phyloP scores from a whole-genome alignment of 2,329 filamentous ascomycete species.

The Diaporthe sp. region DNA sequence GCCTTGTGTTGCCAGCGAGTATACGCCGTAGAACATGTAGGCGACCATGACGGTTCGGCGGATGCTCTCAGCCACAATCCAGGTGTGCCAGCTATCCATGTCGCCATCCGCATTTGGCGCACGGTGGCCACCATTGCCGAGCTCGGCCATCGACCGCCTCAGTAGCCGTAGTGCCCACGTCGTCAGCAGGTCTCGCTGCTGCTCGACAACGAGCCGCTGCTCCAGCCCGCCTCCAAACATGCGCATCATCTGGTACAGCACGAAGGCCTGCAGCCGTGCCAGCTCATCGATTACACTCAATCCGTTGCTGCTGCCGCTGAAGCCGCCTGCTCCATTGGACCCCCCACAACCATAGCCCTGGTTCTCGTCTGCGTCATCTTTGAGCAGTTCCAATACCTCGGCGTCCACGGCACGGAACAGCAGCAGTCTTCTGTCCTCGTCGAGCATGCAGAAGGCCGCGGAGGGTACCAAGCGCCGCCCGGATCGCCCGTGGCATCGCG shows the following conservation, averaged over 20 bases:
- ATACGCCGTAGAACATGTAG: constrained; percentile 32
- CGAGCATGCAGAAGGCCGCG: constrained; percentile 12
- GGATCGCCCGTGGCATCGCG: constrained; percentile 12
- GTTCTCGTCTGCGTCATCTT: background rate
- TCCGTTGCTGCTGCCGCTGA: background rate
- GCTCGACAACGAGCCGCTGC: constrained; percentile 30
- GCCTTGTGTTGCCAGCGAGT: background rate
- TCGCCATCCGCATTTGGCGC: background rate
- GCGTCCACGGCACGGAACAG: constrained; percentile 30
- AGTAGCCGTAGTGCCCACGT: constrained; percentile 24
- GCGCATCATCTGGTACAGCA: constrained; percentile 32
- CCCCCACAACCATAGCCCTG: too few relatives aligned
- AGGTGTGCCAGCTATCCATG: constrained; percentile 14
- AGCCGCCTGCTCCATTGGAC: too few relatives aligned
- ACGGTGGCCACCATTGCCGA: background rate
- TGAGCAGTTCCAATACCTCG: constrained; percentile 15
- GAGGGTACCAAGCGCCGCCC: constrained; percentile 30
- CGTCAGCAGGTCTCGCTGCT: constrained; percentile 24
- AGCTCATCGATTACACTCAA: constrained; percentile 22
- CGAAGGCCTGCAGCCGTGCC: constrained; percentile 28
- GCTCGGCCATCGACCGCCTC: constrained; percentile 20
- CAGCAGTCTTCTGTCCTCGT: background rate
- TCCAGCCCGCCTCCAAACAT: constrained; percentile 27
- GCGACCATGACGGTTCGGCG: constrained; percentile 29
- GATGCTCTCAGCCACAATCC: constrained; percentile 33